These are phyloP conservation scores for Eragrostis tef DNA, from an alignment of 202 grass and related monocot genomes.

Conservation along the genomic window DNA sequence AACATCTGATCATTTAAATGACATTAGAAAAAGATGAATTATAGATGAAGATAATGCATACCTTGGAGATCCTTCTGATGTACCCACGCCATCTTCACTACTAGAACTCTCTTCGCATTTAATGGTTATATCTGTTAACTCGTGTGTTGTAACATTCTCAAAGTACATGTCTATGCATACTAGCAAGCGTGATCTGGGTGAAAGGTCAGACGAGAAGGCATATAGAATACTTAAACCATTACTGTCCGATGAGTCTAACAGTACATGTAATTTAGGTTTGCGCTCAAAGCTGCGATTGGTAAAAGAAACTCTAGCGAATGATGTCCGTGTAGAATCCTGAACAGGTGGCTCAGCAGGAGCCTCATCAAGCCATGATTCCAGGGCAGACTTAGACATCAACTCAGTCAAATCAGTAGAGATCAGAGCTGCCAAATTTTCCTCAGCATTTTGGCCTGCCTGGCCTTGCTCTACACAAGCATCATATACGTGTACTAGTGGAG, in stretches of 20 bases:
- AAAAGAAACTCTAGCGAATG: constrained; percentile 77
- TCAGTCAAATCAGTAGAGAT: constrained; percentile 85
- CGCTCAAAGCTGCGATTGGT: constrained; percentile 68
- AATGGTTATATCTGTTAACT: constrained; percentile 67
- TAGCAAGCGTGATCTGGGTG: constrained; percentile 57
- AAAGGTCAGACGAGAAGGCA: constrained; percentile 78
- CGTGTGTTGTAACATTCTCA: constrained; percentile 65
- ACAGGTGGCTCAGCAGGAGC: constrained; percentile 54
- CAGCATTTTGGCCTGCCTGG: constrained; percentile 52
- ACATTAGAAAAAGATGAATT: neutral
- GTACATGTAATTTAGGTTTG: constrained; percentile 66
- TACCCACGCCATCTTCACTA: constrained; percentile 41
- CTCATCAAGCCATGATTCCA: constrained; percentile 94
- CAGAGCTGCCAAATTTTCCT: constrained; percentile 65
- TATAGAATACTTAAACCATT: constrained; percentile 80
- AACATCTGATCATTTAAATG: constrained; percentile 21
- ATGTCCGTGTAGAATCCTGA: constrained; percentile 47
- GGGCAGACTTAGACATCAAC: constrained; percentile 80
- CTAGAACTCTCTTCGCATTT: constrained; percentile 69
- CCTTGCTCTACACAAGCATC: constrained; percentile 54
- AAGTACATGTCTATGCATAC: constrained; percentile 76
- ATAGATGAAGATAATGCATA: constrained; percentile 45
- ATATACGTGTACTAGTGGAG: constrained; percentile 62
- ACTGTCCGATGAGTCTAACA: constrained; percentile 70
- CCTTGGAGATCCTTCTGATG: constrained; percentile 67